Evolutionary conservation across 2,329 filamentous ascomycete species (phyloP).

Genomic region (Rhinocladiella mackenziei): DNA sequence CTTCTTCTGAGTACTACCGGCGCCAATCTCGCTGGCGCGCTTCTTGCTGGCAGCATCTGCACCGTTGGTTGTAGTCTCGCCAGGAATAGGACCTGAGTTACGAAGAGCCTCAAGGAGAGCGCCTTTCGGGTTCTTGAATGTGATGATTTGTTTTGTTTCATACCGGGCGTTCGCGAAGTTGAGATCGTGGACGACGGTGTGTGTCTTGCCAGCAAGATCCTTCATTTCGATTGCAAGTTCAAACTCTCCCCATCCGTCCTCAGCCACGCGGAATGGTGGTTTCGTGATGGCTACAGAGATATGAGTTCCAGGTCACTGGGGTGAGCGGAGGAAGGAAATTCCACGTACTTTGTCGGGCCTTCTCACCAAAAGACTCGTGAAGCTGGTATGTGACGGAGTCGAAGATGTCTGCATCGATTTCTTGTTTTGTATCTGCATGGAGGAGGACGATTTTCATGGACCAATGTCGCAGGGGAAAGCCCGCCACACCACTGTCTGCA

Average conservation of each 20-base stretch:
- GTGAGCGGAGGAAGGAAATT: too few species aligned
- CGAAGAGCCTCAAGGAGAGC: constrained; percentile 73
- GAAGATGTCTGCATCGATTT: constrained; percentile 82
- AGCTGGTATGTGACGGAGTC: constrained; percentile 90
- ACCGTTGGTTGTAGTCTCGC: constrained; percentile 56
- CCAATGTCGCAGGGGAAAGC: constrained; percentile 91
- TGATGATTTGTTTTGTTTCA: constrained; percentile 73
- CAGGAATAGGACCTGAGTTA: constrained; percentile 80
- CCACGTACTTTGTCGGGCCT: constrained; percentile 69
- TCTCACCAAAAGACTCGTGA: constrained; percentile 88
- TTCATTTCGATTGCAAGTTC: constrained; percentile 85
- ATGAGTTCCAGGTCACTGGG: neutral
- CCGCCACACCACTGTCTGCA: constrained; percentile 75
- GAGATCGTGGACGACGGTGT: constrained; percentile 77
- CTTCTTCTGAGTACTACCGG: constrained; percentile 64
- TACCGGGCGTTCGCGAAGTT: constrained; percentile 83
- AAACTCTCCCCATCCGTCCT: constrained; percentile 98
- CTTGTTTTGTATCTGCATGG: constrained; percentile 56
- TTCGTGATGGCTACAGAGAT: constrained; percentile 64
- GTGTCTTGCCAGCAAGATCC: constrained; percentile 76
- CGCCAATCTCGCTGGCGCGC: constrained; percentile 35
- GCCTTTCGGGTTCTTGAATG: constrained; percentile 73
- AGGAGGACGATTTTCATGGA: constrained; percentile 79
- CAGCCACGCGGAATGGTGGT: constrained; percentile 81
- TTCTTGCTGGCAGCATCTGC: constrained; percentile 59